phyloP scores from a whole-genome alignment of 2,329 filamentous ascomycete genomes.

The Aspergillus brunneoviolaceus region DNA sequence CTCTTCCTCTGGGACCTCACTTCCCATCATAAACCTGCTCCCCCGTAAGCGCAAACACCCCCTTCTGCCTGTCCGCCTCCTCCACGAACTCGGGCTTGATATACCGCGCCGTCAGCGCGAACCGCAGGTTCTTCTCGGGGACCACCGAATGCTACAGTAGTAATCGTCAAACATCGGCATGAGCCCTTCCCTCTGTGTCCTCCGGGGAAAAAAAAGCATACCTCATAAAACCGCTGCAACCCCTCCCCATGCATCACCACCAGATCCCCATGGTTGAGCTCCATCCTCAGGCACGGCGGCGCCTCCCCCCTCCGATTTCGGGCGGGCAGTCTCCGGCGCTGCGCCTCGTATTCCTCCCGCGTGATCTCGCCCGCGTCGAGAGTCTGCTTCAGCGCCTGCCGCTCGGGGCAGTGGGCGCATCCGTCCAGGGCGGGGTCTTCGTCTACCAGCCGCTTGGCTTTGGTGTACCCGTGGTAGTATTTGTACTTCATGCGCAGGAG shows the following conservation, averaged over 20 bases:
- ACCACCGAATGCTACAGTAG: slow-evolving; percentile 31
- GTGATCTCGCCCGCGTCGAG: slow-evolving; percentile 22
- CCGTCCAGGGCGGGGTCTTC: slow-evolving; percentile 34
- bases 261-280: slow-evolving; percentile 57
- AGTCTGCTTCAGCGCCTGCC: slow-evolving; percentile 24
- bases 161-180: neutral
- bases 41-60: slow-evolving; percentile 24
- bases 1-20: slow-evolving; percentile 11
- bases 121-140: slow-evolving; percentile 33
- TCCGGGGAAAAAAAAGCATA: no score
- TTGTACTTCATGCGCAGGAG: slow-evolving; percentile 55
- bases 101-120: slow-evolving; percentile 38
- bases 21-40: slow-evolving; percentile 34
- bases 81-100: slow-evolving; percentile 29
- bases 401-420: slow-evolving; percentile 27
- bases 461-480: slow-evolving; percentile 40
- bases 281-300: slow-evolving; percentile 42
- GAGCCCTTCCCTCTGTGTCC: no score
- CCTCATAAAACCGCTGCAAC: slow-evolving; percentile 57
- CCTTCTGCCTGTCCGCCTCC: slow-evolving; percentile 26
- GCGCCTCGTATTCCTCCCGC: slow-evolving; percentile 21
- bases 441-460: slow-evolving; percentile 17
- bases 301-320: slow-evolving; percentile 29
- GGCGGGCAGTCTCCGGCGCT: slow-evolving; percentile 24
- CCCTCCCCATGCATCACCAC: slow-evolving; percentile 58